Percentiles rank a stretch among this genome's conserved stretches.
Conservation (phyloP, 306 rosid genomes). For the Trichosanthes truncata region DNA sequence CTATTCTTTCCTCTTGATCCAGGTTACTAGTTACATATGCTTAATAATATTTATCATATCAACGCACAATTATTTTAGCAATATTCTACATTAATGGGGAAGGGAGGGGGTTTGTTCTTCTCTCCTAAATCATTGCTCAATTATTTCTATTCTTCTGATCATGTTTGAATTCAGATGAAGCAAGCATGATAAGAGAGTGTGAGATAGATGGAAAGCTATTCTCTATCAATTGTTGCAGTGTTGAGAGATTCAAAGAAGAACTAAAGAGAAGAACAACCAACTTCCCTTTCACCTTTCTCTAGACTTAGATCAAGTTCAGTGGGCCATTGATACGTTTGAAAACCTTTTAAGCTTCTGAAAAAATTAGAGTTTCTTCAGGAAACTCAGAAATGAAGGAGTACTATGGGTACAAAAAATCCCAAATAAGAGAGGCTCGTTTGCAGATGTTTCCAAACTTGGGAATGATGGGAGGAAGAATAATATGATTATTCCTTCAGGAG, state of each 20-base stretch:
- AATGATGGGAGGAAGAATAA: neutral
- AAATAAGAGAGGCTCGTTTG: neutral
- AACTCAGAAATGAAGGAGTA: neutral
- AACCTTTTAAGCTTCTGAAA: neutral
- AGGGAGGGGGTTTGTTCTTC: neutral
- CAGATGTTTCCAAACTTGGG: neutral
- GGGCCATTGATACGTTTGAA: neutral
- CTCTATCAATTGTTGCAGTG: neutral
- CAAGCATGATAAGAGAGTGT: neutral
- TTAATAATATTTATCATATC: neutral
- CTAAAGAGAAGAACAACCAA: neutral
- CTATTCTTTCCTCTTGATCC: constrained; percentile 98
- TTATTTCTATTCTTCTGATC: neutral
- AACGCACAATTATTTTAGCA: neutral
- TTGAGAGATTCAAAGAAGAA: neutral
- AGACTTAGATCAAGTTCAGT: neutral
- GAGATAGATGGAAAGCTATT: neutral
- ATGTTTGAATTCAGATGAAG: neutral
- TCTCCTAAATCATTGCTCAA: neutral
- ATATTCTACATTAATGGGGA: neutral
- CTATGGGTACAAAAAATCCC: neutral
- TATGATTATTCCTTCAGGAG: neutral
- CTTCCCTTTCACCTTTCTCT: neutral
- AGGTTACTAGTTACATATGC: constrained; percentile 35
- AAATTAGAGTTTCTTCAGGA: neutral